phyloP scores from a whole-genome alignment of 1,284 basidiomycete genomes.

The Schizophyllum amplum region DNA sequence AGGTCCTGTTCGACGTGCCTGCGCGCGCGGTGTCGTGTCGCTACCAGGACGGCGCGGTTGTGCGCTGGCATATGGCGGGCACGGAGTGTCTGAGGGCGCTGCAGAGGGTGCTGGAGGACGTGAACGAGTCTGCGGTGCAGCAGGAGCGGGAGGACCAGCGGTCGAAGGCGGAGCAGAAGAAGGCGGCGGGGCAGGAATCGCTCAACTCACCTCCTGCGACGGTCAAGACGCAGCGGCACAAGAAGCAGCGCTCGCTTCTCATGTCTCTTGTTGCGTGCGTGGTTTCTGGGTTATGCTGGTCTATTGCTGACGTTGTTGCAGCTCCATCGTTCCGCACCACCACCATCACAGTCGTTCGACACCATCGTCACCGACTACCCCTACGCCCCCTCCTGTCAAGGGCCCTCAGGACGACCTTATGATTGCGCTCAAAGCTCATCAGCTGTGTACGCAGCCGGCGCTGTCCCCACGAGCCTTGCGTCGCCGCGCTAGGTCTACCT shows the following conservation, averaged over 20 bases:
- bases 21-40: slow-evolving; percentile 35
- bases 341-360: background rate
- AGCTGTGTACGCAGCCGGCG: slow-evolving; percentile 11
- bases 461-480: slow-evolving; percentile 40
- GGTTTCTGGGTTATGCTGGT: background rate
- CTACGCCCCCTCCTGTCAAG: slow-evolving; percentile 18
- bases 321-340: background rate
- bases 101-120: slow-evolving; percentile 42
- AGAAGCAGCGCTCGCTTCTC: slow-evolving; percentile 4
- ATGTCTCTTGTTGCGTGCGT: background rate
- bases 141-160: slow-evolving; percentile 30
- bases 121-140: slow-evolving; percentile 35
- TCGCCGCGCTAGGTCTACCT: slow-evolving; percentile 60
- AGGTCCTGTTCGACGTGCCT: slow-evolving; percentile 53
- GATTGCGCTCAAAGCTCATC: slow-evolving; percentile 1
- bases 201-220: slow-evolving; percentile 7
- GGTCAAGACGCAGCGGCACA: background rate
- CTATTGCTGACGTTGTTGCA: background rate
- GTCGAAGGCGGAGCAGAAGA: slow-evolving; percentile 9
- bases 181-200: slow-evolving; percentile 14
- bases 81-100: slow-evolving; percentile 34
- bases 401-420: slow-evolving; percentile 9
- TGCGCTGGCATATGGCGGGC: slow-evolving; percentile 37
- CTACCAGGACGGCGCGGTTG: slow-evolving; percentile 47
- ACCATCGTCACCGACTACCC: slow-evolving; percentile 18